phyloP scores from a whole-genome alignment of 2,329 filamentous ascomycete species.

The Microascus cirrosus region DNA sequence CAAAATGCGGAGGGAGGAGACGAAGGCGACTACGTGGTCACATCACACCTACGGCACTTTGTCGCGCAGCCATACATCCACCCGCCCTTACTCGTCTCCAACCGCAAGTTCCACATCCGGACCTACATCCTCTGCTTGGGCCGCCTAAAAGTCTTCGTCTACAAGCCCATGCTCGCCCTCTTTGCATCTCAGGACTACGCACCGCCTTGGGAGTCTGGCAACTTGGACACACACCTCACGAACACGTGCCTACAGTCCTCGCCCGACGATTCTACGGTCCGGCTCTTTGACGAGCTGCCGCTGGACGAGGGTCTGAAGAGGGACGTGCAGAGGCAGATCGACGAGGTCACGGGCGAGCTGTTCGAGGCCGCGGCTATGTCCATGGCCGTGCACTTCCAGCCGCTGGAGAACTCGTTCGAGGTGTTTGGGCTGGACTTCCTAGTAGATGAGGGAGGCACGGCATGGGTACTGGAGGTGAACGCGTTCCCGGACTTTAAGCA shows the following conservation, averaged over 20 bases:
- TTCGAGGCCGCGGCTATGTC: conserved; percentile 79
- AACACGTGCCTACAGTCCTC: conserved; percentile 84
- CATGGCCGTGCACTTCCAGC: conserved; percentile 87
- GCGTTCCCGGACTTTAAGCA: conserved; percentile 94
- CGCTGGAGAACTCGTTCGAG: conserved; percentile 81
- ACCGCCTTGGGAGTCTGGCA: conserved; percentile 43
- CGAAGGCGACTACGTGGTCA: conserved; percentile 52
- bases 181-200: conserved; percentile 70
- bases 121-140: conserved; percentile 81
- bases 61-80: conserved; percentile 92
- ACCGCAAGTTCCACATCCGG: conserved; percentile 90
- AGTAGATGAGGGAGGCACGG: conserved; percentile 51
- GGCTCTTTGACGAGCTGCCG: conserved; percentile 60
- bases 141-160: conserved; percentile 72
- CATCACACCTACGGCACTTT: conserved; percentile 90
- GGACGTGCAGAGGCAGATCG: conserved; percentile 64
- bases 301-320: conserved; percentile 46
- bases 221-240: conserved; percentile 70
- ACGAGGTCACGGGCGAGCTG: conserved; percentile 58
- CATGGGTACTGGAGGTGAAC: conserved; percentile 85
- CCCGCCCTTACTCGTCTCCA: conserved; percentile 64
- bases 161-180: conserved; percentile 82
- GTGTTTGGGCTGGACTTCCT: conserved; percentile 87
- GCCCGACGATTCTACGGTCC: conserved; percentile 47
- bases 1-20: conserved; percentile 17